These are phyloP conservation scores for Arthrobotrys megalospora DNA, from an alignment of 2,329 filamentous ascomycete genomes.

Conservation along the genomic window DNA sequence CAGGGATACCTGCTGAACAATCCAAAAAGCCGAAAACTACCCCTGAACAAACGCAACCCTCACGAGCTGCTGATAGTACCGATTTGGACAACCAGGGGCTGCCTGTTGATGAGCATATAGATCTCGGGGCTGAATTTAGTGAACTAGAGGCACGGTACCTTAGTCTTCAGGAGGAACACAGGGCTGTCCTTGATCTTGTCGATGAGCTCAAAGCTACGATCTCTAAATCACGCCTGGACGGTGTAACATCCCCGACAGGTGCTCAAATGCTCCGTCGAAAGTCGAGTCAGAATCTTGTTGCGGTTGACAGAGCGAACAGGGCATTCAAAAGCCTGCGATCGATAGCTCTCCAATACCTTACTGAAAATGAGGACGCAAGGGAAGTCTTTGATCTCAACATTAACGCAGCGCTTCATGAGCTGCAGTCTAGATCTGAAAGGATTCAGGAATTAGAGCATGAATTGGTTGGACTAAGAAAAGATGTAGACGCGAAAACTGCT, in stretches of 20 bases:
- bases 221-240: conserved; percentile 78
- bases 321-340: conserved; percentile 91
- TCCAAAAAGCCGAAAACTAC: background rate
- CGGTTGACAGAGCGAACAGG: conserved; percentile 89
- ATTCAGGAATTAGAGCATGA: conserved; percentile 92
- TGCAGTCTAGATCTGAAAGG: conserved; percentile 87
- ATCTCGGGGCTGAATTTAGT: conserved; percentile 44
- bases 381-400: conserved; percentile 94
- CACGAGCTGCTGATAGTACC: background rate
- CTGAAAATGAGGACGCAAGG: conserved; percentile 83
- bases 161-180: conserved; percentile 80
- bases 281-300: conserved; percentile 89
- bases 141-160: conserved; percentile 53
- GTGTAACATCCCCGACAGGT: conserved; percentile 75
- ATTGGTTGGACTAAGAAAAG: conserved; percentile 85
- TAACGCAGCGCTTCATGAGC: conserved; percentile 91
- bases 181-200: conserved; percentile 87
- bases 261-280: conserved; percentile 91
- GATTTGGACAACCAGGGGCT: background rate
- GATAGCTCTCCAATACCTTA: conserved; percentile 88
- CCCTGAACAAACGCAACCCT: background rate
- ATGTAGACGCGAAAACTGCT: conserved; percentile 96
- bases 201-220: conserved; percentile 92
- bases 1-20: background rate
- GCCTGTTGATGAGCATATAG: conserved; percentile 65